phyloP scores from a whole-genome alignment of 352 stramenopile genomes.

The Phytopythium oedochilum region DNA sequence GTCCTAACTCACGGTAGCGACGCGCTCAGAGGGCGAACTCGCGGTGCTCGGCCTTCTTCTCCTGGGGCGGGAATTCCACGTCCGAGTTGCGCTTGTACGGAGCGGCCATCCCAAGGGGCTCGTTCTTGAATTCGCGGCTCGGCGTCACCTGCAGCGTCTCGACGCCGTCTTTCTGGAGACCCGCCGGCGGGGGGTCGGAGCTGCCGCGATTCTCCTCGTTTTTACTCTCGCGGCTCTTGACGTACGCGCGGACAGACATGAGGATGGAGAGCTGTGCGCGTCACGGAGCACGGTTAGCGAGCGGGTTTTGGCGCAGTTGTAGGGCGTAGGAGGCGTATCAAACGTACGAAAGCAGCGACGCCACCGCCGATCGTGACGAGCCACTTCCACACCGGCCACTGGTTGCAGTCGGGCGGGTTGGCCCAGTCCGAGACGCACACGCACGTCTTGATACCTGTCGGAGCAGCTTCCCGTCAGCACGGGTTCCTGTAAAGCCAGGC shows the following conservation, averaged over 20 bases:
- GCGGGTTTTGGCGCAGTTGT: not conserved
- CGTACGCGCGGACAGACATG: slow-evolving; percentile 42
- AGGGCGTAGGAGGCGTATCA: not conserved
- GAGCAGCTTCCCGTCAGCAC: not conserved
- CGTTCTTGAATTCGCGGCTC: slow-evolving; percentile 16
- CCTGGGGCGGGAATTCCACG: slow-evolving; percentile 2
- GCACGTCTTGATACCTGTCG: slow-evolving; percentile 19
- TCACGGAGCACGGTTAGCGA: not conserved
- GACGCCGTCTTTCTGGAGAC: slow-evolving; percentile 22
- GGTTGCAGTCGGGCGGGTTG: slow-evolving; percentile 42
- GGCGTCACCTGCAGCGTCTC: slow-evolving; percentile 31
- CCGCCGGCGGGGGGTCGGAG: not conserved
- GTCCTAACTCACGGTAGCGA: not conserved
- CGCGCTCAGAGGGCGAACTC: slow-evolving; percentile 27
- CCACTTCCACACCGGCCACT: slow-evolving; percentile 51
- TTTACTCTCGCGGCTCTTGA: slow-evolving; percentile 37
- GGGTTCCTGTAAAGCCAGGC: not conserved
- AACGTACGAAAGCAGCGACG: slow-evolving; percentile 40
- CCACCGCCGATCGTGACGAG: slow-evolving; percentile 50
- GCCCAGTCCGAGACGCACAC: slow-evolving; percentile 63
- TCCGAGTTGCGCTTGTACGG: slow-evolving; percentile 28
- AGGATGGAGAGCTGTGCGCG: slow-evolving; percentile 38
- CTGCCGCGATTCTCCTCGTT: slow-evolving; percentile 9
- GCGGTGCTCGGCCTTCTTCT: slow-evolving; percentile 23
- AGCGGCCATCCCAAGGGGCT: slow-evolving; percentile 7